Conservation (phyloP, 305 asterid genomes). For the Fraxinus baroniana region DNA sequence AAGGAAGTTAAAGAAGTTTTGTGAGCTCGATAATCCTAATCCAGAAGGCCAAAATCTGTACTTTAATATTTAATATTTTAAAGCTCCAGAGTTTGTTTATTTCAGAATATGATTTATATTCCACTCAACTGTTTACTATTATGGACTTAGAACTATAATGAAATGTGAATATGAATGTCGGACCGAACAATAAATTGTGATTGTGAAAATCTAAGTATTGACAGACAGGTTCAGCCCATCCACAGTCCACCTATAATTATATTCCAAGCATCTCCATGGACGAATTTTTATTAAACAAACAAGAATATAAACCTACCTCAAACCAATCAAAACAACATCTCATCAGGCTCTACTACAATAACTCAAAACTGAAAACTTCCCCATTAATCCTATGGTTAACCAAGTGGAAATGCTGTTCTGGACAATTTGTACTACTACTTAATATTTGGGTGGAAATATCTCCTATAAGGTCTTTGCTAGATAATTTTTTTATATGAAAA, state of each 20-base stretch:
- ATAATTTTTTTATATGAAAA: neutral
- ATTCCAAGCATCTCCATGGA: neutral
- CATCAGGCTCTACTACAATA: neutral
- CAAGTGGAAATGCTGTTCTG: neutral
- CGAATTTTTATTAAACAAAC: neutral
- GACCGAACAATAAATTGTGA: neutral
- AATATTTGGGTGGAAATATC: neutral
- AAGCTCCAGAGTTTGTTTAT: neutral
- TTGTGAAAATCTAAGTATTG: neutral
- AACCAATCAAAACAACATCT: neutral
- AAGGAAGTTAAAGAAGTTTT: neutral
- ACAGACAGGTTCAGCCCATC: neutral
- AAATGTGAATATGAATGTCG: neutral
- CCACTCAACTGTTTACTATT: neutral
- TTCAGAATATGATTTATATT: neutral
- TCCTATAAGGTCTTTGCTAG: neutral
- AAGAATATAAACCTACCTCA: neutral
- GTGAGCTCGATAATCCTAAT: neutral
- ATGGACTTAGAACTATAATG: neutral
- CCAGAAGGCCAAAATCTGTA: neutral
- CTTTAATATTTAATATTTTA: neutral
- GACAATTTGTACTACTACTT: neutral
- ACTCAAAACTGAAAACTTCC: neutral
- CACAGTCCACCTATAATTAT: neutral
- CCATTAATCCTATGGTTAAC: neutral